A percentile compares a stretch with the other conserved stretches of the same genome.
Evolutionary conservation across 768 basidiomycete species (phyloP).

Genomic region (Mycena capillaripes): DNA sequence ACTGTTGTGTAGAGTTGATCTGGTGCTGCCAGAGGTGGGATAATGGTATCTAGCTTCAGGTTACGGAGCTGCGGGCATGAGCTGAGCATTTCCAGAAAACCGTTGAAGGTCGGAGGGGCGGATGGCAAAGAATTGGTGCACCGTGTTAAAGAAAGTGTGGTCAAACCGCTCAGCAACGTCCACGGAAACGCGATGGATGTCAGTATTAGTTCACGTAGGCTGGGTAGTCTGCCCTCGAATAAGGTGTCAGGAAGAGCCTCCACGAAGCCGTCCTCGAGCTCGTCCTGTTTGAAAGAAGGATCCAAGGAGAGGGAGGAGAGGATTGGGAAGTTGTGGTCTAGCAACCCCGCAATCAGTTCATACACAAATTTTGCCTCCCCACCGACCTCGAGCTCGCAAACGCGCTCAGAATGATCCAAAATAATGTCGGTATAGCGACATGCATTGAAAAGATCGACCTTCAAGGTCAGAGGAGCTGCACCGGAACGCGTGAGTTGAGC

Average conservation of each 20-base stretch:
- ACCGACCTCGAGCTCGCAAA: background rate
- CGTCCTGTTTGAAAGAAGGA: background rate
- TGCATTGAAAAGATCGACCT: background rate
- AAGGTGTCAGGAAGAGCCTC: background rate
- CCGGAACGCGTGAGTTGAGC: conserved; percentile 3
- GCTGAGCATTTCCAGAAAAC: background rate
- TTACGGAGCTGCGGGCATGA: conserved; percentile 5
- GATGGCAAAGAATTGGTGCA: background rate
- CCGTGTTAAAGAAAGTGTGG: background rate
- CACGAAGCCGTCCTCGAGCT: background rate
- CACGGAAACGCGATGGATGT: conserved; percentile 1
- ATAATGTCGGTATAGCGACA: background rate
- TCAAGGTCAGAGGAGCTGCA: background rate
- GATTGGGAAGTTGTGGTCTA: background rate
- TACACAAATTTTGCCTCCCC: background rate
- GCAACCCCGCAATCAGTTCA: background rate
- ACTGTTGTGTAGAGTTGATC: background rate
- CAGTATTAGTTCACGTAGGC: conserved; percentile 1
- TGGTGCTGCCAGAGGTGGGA: background rate
- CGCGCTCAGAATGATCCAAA: background rate
- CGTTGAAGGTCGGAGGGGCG: background rate
- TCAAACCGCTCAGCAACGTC: background rate
- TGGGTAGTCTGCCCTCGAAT: background rate
- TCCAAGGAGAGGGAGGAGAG: conserved; percentile 7
- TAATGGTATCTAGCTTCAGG: background rate